Evolutionary conservation across 148 eudicot species (phyloP), one percentile per base, ranked within the genome.

Genomic region (Linanthus parryae): DNA sequence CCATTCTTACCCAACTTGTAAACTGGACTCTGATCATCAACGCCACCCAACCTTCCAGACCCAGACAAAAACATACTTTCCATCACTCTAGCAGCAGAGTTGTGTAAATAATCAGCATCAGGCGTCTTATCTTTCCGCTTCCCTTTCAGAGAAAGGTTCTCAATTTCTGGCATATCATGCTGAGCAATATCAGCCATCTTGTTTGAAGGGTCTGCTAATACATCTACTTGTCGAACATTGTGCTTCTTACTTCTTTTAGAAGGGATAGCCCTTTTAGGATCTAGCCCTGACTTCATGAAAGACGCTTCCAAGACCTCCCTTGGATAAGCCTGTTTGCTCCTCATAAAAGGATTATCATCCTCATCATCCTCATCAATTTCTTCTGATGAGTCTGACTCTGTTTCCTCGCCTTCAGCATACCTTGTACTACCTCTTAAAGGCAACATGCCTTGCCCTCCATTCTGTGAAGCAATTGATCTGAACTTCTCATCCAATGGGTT

Each of bases 381-480:
- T 54, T 73, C 90, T 19, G 96, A 92, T 25, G 97, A 83, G 71
- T 77, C 95, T 12, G 95, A 92, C 41, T 84, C 96, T 40, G 96
- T 92, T 49, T 92, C 96, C 54, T 75, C 99, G 52, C 66, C 70
- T 53, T 66, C 75, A 26, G 39, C 37, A 44, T 60, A 67, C 53
- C 52, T 57, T 52, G 74, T 68, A 25, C 56, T 57, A 38, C 70
- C 78, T 50, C 69, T 64, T 30, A 52, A 23, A 54, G 73, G 61
- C 40, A 54, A 52, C 51, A 46, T 38, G 26, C 66, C 77, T 44
- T 65, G 62, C 56, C 75, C 76, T 64, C 79, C 88, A 66, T 74
- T 76, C 56, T 59, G 82, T 36, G 54, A 18, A 54, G 74, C 24
- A 30, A 43, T 52, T 38, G 63, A 56, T 54, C 66, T 68, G 24